Conservation (phyloP, 352 stramenopile species). For the Globisporangium nodosum region DNA sequence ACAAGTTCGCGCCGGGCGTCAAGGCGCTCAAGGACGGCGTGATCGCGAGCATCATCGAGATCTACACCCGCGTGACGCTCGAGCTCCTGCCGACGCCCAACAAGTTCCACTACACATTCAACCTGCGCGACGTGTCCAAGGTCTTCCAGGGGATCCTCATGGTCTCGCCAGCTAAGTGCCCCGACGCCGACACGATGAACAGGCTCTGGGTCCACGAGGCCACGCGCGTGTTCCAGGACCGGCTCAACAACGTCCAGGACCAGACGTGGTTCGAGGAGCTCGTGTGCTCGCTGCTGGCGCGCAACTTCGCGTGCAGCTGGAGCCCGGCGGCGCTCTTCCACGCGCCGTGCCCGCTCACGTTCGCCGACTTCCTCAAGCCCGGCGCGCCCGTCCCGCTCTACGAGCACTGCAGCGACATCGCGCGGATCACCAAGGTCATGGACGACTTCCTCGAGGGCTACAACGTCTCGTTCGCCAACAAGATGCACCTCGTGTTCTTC, state of each 20-base stretch:
- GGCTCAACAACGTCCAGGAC: slow-evolving; percentile 84
- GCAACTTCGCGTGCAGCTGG: slow-evolving; percentile 79
- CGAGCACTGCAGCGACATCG: slow-evolving; percentile 78
- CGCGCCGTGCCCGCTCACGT: slow-evolving; percentile 80
- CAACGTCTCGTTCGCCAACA: slow-evolving; percentile 90
- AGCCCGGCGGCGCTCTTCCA: slow-evolving; percentile 85
- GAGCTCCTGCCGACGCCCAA: slow-evolving; percentile 91
- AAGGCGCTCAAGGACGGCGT: slow-evolving; percentile 74
- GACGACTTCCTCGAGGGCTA: slow-evolving; percentile 93
- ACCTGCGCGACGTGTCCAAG: slow-evolving; percentile 94
- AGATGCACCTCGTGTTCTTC: slow-evolving; percentile 97
- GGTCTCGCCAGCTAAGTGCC: slow-evolving; percentile 82
- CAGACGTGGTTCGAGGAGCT: slow-evolving; percentile 90
- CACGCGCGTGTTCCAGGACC: slow-evolving; percentile 91
- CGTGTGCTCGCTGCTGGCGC: slow-evolving; percentile 71
- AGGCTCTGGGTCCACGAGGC: slow-evolving; percentile 92
- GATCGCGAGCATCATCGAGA: slow-evolving; percentile 89
- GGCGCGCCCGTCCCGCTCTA: slow-evolving; percentile 74
- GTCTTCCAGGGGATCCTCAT: slow-evolving; percentile 96
- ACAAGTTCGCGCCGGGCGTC: slow-evolving; percentile 84
- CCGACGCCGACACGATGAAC: slow-evolving; percentile 78
- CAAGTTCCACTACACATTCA: slow-evolving; percentile 95
- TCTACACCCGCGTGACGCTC: slow-evolving; percentile 91
- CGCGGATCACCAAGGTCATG: slow-evolving; percentile 82
- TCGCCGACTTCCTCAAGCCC: slow-evolving; percentile 91